Percentiles rank a stretch among this genome's conserved stretches.
phyloP scores from a whole-genome alignment of 1,284 basidiomycete species.

The Leccinum cinnamomeum region DNA sequence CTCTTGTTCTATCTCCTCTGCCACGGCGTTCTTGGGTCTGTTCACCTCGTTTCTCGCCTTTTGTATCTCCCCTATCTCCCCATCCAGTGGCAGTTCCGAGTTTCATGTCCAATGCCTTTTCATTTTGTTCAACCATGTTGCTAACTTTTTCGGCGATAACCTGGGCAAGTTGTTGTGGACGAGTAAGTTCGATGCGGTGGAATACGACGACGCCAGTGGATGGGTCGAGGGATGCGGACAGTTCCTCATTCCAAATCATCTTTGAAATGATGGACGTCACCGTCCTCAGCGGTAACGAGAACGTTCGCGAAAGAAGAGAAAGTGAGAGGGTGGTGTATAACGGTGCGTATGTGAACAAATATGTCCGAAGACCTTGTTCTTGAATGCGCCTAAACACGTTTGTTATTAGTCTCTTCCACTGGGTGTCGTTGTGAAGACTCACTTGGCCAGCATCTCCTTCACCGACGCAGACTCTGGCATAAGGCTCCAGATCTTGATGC shows the following conservation, averaged over 20 bases:
- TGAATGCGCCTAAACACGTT: constrained; percentile 80
- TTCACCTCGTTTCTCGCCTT: constrained; percentile 77
- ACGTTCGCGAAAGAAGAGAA: constrained; percentile 83
- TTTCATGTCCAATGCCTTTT: constrained; percentile 91
- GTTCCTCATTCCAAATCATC: constrained; percentile 99
- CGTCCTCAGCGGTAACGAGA: constrained; percentile 76
- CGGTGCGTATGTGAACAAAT: constrained; percentile 97
- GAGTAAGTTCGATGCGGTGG: constrained; percentile 85
- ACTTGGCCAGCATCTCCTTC: constrained; percentile 94
- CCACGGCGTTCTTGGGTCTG: constrained; percentile 73
- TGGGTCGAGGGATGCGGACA: constrained; percentile 92
- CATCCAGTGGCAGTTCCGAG: constrained; percentile 70
- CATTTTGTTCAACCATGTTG: constrained; percentile 91
- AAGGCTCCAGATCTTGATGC: constrained; percentile 97
- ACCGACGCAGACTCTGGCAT: constrained; percentile 90
- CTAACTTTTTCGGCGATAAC: constrained; percentile 88
- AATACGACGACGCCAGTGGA: constrained; percentile 85
- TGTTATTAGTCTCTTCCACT: constrained; percentile 4
- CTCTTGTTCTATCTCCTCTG: constrained; percentile 61
- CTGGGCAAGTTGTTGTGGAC: constrained; percentile 88
- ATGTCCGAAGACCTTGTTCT: constrained; percentile 95
- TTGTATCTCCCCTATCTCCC: constrained; percentile 68
- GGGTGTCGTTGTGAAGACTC: constrained; percentile 33
- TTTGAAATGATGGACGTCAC: constrained; percentile 94
- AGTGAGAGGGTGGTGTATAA: constrained; percentile 93